phyloP scores from a whole-genome alignment of 1,139 yeast genomes.

The Taphrina wiesneri region DNA sequence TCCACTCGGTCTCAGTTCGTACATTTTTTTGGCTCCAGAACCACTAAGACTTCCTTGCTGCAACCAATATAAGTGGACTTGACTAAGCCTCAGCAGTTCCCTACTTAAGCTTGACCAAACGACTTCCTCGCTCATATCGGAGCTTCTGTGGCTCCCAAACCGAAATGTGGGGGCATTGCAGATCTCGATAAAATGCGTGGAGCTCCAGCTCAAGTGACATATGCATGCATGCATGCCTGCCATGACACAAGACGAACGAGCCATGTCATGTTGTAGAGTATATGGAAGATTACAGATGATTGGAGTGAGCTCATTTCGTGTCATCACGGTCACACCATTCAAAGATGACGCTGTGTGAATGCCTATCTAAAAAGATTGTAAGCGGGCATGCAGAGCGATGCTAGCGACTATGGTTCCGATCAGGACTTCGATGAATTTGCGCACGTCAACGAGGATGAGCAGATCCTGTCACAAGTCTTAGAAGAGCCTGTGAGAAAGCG shows the following conservation, averaged over 20 bases:
- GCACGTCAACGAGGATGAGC: neutral
- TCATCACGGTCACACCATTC: neutral
- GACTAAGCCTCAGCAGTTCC: neutral
- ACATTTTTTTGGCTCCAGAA: neutral
- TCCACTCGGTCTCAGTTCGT: too few relatives aligned
- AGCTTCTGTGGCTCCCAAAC: neutral
- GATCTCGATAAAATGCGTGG: neutral
- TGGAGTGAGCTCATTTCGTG: too few relatives aligned
- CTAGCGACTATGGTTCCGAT: slow-evolving; percentile 11
- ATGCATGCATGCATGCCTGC: too few relatives aligned
- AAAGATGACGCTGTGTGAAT: neutral
- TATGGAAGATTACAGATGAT: too few relatives aligned
- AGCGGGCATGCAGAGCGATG: neutral
- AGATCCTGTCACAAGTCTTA: slow-evolving; percentile 8
- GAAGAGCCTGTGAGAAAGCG: slow-evolving; percentile 16
- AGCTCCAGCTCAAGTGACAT: too few relatives aligned
- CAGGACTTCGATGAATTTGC: slow-evolving; percentile 3
- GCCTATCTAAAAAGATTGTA: neutral
- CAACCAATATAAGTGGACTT: too few relatives aligned
- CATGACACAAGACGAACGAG: too few relatives aligned
- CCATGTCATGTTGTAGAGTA: too few relatives aligned
- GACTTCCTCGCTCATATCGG: too few relatives aligned
- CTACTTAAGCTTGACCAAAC: too few relatives aligned
- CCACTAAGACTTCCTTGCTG: too few relatives aligned
- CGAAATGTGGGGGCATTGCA: neutral